phyloP scores from a whole-genome alignment of 176 grass and related monocot species.

The Guadua angustifolia region DNA sequence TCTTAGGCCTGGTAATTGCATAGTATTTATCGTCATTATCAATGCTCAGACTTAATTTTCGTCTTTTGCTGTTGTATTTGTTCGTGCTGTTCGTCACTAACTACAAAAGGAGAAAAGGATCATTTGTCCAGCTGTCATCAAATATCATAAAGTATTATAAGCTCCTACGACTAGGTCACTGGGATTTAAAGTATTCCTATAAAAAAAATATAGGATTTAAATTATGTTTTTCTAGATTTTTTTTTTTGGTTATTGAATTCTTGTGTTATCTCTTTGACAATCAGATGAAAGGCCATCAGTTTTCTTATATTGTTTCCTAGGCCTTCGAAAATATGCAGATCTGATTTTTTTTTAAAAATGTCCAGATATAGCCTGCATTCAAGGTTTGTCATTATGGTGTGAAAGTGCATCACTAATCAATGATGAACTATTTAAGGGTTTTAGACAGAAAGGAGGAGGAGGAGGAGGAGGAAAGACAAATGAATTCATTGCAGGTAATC shows the following conservation, averaged over 20 bases:
- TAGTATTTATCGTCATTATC: background rate
- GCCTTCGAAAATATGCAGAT: background rate
- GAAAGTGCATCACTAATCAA: conserved; percentile 66
- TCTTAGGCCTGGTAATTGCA: background rate
- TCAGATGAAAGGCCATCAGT: background rate
- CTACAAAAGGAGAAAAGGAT: background rate
- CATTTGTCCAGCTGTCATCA: background rate
- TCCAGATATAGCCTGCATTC: conserved; percentile 75
- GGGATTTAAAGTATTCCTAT: background rate
- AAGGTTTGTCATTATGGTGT: conserved; percentile 76
- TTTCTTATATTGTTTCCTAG: background rate
- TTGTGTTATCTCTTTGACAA: background rate
- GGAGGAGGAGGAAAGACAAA: conserved; percentile 59
- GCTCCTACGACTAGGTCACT: background rate
- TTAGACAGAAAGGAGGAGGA: conserved; percentile 52
- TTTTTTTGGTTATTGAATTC: background rate
- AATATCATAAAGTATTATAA: background rate
- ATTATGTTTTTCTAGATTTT: background rate
- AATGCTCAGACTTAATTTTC: background rate
- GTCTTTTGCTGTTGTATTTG: background rate
- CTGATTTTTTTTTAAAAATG: conserved; percentile 25
- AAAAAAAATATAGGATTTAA: background rate
- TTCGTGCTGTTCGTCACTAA: background rate
- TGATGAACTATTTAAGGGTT: conserved; percentile 81
- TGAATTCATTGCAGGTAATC: conserved; percentile 79